Evolutionary conservation across 306 rosid species (phyloP).

Genomic region (Trichosanthes truncata): DNA sequence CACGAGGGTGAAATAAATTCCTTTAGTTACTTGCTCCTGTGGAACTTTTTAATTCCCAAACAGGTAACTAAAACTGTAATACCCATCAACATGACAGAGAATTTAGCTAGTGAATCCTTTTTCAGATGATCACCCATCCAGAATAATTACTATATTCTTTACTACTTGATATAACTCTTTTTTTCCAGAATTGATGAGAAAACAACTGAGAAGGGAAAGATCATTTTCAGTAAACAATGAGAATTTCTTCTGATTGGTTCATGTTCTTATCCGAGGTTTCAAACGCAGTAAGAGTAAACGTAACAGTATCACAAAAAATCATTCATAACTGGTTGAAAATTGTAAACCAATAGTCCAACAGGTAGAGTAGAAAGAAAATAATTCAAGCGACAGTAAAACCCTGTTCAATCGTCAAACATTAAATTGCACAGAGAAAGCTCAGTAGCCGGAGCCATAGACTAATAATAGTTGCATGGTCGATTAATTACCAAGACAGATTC

Average conservation of each 20-base stretch:
- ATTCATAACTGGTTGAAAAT: not conserved
- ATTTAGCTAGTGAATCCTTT: not conserved
- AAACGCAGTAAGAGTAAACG: not conserved
- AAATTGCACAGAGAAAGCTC: not conserved
- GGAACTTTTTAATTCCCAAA: not conserved
- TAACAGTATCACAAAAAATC: not conserved
- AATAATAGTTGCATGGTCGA: not conserved
- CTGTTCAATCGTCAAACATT: not conserved
- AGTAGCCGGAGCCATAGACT: not conserved
- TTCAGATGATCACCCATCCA: not conserved
- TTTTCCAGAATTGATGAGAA: not conserved
- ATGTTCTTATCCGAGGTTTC: not conserved
- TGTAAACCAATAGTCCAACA: not conserved
- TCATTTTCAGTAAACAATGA: not conserved
- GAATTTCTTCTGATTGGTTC: not conserved
- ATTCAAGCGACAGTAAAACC: not conserved
- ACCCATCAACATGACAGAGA: not conserved
- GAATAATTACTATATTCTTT: not conserved
- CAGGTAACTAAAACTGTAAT: not conserved
- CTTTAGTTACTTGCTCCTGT: not conserved
- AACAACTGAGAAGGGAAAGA: not conserved
- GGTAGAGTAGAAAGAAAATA: not conserved
- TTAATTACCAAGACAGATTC: not conserved
- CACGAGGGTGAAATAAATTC: not conserved
- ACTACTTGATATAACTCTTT: not conserved